Evolutionary conservation across 305 asterid genomes (phyloP), one percentile per base, ranked within the genome.

Genomic region (Striga hermonthica): DNA sequence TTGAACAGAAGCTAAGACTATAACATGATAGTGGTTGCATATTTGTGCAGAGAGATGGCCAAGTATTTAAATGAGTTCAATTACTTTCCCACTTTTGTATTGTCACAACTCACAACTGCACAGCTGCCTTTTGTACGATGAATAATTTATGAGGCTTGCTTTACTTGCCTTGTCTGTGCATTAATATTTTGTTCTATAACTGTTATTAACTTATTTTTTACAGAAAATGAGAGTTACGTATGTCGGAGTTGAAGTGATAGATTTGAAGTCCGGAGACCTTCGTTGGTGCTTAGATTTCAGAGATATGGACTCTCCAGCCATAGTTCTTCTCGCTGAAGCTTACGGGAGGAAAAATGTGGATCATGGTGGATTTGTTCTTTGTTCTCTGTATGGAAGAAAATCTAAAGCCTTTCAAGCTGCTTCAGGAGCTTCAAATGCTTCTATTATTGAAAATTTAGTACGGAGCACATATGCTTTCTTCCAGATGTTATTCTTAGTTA

Each of bases 261-360:
- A 90, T 68, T 64, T 80, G 77, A 84, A 86, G 76, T 82, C 96
- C 66, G 99, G 99, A 69, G 97, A 90, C 74, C 88, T 86, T 69
- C 89, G 83, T 34, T 94, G 99, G 99, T 88, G 99, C 80, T 82
- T 94, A 86, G 99, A 94, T 84, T 94, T 94, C 80, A 88, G 99
- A 82, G 99, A 94, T 76, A 90, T 94, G 99, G 86, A 74, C 74
- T 88, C 95, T 55, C 99, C 99, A 39, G 91, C 95, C 66, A 82
- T 94, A 60, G 70, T 86, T 76, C 85, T 85, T 68, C 84, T 94
- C 50, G 76, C 86, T 49, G 97, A 94, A 77, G 82, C 88, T 70
- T 85, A 84, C 74, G 99, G 96, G 72, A 86, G 91, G 78, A 86
- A 85, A 78, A 88, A 76, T 76, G 57, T 59, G 60, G 99, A 88